Base-by-base conservation (phyloP, 345 rosid species). In the Salix dunnii region DNA sequence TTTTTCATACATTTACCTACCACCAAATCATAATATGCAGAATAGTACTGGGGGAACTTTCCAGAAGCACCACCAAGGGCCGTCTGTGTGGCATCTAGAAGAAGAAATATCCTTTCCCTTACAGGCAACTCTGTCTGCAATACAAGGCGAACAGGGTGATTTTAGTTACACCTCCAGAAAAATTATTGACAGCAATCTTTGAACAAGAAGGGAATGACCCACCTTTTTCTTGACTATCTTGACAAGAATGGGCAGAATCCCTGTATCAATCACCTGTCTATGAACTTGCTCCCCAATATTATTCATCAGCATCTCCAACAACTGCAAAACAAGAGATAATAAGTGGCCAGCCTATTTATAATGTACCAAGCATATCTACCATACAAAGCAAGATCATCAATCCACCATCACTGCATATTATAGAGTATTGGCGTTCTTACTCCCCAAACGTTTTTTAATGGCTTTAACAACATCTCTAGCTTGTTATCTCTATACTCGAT, bases 181-280 rank as follows among this genome's bases (percentile, higher is more conserved):
- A 81, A 77, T 64, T 70, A 68, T 65, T 61, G 68, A 55, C 23
- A 67, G 74, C 70, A 75, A 78, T 81, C 28, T 77, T 72, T 76
- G 53, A 35, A 5, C 16, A 67, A 63, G 66, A 17, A 53, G 53
- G 1, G 63, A 77, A 46, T 36, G 11, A 0, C 51, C 8, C 77
- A 95, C 99, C 94, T 95, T 95, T 90, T 90, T 93, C 92, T 93
- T 95, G 60, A 87, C 98, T 77, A 95, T 91, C 91, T 91, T 95
- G 79, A 90, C 92, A 79, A 95, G 98, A 78, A 89, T 76, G 64
- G 92, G 87, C 72, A 95, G 91, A 78, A 95, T 72, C 73, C 94
- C 92, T 0, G 83, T 77, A 74, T 91, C 93, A 75, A 90, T 89
- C 80, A 95, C 99, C 84, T 83, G 92, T 82, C 88, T 88, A 77